Percentiles rank a stretch among this genome's conserved stretches.
Conservation (phyloP, 768 basidiomycete genomes). For the Phlebiopsis gigantea region DNA sequence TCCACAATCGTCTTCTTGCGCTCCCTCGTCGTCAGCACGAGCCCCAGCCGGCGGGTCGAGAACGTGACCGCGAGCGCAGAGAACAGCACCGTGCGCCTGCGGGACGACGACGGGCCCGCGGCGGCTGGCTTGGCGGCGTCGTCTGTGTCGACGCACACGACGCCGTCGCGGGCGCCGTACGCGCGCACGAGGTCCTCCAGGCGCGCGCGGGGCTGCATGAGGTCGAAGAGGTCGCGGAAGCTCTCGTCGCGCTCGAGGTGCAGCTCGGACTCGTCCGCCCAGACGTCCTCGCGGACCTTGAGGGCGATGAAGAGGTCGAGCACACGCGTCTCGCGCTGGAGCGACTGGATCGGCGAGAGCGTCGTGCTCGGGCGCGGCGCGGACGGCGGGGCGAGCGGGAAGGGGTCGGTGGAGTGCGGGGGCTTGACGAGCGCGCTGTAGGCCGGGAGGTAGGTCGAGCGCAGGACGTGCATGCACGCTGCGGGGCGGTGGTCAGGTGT, state of each 20-base stretch:
- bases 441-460: constrained; percentile 65
- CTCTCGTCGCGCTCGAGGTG: constrained; percentile 72
- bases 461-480: constrained; percentile 80
- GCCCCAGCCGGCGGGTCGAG: constrained; percentile 33
- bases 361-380: constrained; percentile 15
- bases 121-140: background rate
- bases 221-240: constrained; percentile 79
- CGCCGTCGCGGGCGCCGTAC: constrained; percentile 36
- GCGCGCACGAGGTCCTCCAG: constrained; percentile 67
- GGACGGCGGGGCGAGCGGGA: constrained; percentile 41
- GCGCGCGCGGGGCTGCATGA: constrained; percentile 68
- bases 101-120: background rate
- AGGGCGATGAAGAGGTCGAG: constrained; percentile 78
- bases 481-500: background rate
- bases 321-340: constrained; percentile 69
- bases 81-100: constrained; percentile 27
- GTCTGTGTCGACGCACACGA: constrained; percentile 17
- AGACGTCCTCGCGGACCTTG: constrained; percentile 76
- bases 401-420: constrained; percentile 77
- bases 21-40: constrained; percentile 28
- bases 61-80: constrained; percentile 34
- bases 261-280: constrained; percentile 66
- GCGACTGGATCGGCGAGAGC: constrained; percentile 29
- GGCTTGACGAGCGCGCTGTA: constrained; percentile 58
- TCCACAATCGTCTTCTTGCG: constrained; percentile 53